Base-by-base conservation (phyloP, 768 basidiomycete species). In the Boletus subcaerulescens region DNA sequence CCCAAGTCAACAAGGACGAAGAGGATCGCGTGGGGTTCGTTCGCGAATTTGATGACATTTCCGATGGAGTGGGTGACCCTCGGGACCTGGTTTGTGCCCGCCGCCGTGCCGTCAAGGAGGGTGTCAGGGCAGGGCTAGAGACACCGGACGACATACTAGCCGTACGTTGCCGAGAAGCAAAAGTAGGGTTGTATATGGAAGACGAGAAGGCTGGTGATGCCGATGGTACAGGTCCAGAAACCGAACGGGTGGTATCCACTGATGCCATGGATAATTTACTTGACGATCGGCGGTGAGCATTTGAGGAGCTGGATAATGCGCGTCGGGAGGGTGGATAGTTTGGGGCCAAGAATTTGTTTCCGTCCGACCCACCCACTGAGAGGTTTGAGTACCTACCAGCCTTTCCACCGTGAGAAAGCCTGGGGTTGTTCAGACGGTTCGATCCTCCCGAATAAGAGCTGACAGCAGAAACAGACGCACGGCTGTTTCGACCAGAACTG, bases 131-230 rank as follows among this genome's bases (percentile, higher is more conserved):
- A 32, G 74, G 73, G 46, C 66, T 65, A 10, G 73, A 66, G 55
- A 75, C 69, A 41, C 76, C 79, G 12, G 78, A 76, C 0, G 76
- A 71, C 46, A 86, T 68, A 65, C 91, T 93, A 32, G 78, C 72
- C 20, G 90, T 91, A 20, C 91, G 80, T 63, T 93, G 91, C 31
- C 91, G 82, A n/a, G 91, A 93, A 32, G 91, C 80, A 67, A 85
- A 90, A 9, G 91, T 93, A 5, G 91, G 79, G 31, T 75, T 75
- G 56, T 80, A 78, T 18, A 89, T 48, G 18, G 73, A 68, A 14
- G 71, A 62, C 20, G 67, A 67, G 31, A 71, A 55, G 31, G 54
- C 38, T 36, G 67, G 58, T 26, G 74, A 65, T 18, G 79, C 72
- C n/a, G 75, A 60, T 39, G 67, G 68, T 53, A 80, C 70, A 11